A percentile compares a stretch with the other conserved stretches of the same genome.
Conservation (phyloP, 2,329 filamentous ascomycete species). For the Coleophoma eucalyptorum region DNA sequence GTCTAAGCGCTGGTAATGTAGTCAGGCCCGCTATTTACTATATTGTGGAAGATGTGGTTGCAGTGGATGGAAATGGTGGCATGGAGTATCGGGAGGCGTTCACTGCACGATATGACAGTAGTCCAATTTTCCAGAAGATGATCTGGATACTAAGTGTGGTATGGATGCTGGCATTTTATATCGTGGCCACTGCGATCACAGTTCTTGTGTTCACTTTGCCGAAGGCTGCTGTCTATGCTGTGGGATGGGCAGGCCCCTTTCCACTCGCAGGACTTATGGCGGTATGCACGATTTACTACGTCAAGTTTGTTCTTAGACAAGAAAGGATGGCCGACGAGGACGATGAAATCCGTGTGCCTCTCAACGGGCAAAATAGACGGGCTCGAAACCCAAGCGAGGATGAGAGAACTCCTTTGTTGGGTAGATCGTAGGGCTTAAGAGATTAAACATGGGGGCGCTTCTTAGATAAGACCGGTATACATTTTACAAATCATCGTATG, state of each 20-base stretch:
- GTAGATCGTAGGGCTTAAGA: not conserved
- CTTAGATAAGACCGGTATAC: too few species aligned
- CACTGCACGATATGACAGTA: conserved; percentile 34
- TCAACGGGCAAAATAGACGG: too few species aligned
- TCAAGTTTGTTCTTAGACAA: conserved; percentile 9
- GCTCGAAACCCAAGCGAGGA: conserved; percentile 1
- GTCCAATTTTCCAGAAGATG: conserved; percentile 37
- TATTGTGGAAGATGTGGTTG: conserved; percentile 66
- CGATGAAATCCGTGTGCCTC: not conserved
- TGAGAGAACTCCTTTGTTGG: conserved; percentile 12
- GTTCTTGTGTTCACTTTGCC: conserved; percentile 12
- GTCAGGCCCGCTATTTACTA: conserved; percentile 54
- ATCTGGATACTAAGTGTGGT: conserved; percentile 21
- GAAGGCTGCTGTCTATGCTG: conserved; percentile 13
- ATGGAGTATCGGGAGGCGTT: conserved; percentile 39
- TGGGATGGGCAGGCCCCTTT: conserved; percentile 18
- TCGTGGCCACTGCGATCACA: conserved; percentile 9
- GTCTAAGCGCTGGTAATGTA: conserved; percentile 8
- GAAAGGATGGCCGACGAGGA: conserved; percentile 7
- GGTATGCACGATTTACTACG: conserved; percentile 15
- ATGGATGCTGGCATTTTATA: conserved; percentile 17
- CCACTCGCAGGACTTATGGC: conserved; percentile 13
- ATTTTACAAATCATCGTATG: too few species aligned
- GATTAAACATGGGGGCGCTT: too few species aligned
- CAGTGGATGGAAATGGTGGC: conserved; percentile 61